Conservation (phyloP, 23 red algal species). For the Cyanidium caldarium region DNA sequence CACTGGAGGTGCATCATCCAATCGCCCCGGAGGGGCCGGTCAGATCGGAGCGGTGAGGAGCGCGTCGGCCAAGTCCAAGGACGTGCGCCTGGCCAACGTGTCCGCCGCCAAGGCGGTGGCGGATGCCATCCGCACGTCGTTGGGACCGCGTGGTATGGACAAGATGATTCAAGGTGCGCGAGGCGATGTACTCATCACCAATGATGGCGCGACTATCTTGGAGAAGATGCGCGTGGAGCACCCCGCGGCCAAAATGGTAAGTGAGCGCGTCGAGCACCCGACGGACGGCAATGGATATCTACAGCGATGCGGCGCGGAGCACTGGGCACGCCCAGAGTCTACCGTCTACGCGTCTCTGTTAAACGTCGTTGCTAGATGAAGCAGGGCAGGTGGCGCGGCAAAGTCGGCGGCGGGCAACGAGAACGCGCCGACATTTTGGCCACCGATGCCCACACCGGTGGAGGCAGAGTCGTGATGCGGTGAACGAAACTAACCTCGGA, state of each 20-base stretch:
- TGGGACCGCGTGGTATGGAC: constrained; percentile 93
- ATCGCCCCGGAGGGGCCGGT: too few relatives aligned
- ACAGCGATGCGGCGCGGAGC: background rate
- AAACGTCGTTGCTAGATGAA: constrained; percentile 6
- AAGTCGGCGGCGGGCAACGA: too few relatives aligned
- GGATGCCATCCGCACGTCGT: constrained; percentile 70
- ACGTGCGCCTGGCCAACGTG: constrained; percentile 76
- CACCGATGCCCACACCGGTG: too few relatives aligned
- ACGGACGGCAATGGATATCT: background rate
- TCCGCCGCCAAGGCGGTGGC: constrained; percentile 89
- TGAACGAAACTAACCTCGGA: constrained; percentile 3
- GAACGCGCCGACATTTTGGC: too few relatives aligned
- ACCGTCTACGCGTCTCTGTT: background rate
- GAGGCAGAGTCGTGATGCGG: too few relatives aligned
- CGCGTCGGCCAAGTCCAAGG: constrained; percentile 73
- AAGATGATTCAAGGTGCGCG: constrained; percentile 69
- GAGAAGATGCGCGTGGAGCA: constrained; percentile 79
- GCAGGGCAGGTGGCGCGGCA: background rate
- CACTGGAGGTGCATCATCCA: too few relatives aligned
- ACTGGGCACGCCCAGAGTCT: background rate
- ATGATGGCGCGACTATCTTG: constrained; percentile 94
- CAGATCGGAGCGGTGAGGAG: too few relatives aligned
- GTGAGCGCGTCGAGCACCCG: background rate
- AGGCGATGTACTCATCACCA: constrained; percentile 86
- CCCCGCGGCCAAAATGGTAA: constrained; percentile 92